These are phyloP conservation scores for Centella asiatica DNA, from an alignment of 129 eudicot genomes.

Conservation along the genomic window DNA sequence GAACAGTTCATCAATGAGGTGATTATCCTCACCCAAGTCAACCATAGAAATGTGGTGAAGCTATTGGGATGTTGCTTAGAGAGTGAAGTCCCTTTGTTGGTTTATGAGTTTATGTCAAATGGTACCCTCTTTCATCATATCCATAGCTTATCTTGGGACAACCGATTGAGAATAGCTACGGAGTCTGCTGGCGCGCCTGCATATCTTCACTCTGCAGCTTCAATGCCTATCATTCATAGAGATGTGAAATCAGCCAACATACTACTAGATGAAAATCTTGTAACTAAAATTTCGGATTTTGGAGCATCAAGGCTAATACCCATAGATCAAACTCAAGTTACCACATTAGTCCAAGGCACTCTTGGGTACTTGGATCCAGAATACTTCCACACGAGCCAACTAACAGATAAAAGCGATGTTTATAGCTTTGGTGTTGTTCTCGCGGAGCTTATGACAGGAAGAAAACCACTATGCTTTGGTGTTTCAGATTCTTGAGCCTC, in stretches of 20 bases:
- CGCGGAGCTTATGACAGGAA: constrained; percentile 1
- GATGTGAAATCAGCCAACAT: constrained; percentile 8
- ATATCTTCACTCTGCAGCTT: constrained; percentile 14
- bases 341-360: constrained; percentile 6
- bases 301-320: constrained; percentile 12
- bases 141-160: constrained; percentile 5
- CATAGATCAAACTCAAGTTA: constrained; percentile 6
- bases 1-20: constrained; percentile 22
- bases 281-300: constrained; percentile 1
- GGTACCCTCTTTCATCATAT: constrained; percentile 11
- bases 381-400: no score
- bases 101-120: constrained; percentile 6
- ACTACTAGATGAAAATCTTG: neutral
- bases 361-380: no score
- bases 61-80: constrained; percentile 6
- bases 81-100: neutral
- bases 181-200: constrained; percentile 12
- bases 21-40: constrained; percentile 5
- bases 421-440: constrained; percentile 6
- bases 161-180: constrained; percentile 8
- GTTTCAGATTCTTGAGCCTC: neutral
- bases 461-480: neutral
- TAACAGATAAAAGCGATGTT: no score
- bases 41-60: no score
- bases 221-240: constrained; percentile 11